Conservation (phyloP, 495 filamentous ascomycete species). For the Usnea hakonensis region DNA sequence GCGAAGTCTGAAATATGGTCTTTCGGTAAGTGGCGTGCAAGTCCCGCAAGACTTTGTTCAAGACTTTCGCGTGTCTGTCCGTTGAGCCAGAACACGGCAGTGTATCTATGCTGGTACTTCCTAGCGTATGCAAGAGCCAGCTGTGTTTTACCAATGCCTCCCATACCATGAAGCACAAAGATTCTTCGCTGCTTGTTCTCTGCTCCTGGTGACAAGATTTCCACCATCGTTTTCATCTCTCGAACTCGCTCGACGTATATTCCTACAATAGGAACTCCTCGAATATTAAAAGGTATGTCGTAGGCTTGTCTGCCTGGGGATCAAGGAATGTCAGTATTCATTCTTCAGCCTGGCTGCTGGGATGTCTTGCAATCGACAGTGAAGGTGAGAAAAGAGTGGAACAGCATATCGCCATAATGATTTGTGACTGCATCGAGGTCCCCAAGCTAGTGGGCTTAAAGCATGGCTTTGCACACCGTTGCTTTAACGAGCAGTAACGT, state of each 20-base stretch:
- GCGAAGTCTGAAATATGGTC: neutral
- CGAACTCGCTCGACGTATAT: constrained; percentile 1
- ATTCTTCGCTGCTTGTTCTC: neutral
- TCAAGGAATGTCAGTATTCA: neutral
- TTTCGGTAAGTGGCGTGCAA: neutral
- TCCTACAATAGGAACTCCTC: neutral
- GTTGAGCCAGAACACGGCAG: constrained; percentile 24
- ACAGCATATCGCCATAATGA: too few species aligned
- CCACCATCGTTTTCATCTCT: neutral
- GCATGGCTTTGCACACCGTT: too few species aligned
- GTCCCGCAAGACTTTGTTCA: neutral
- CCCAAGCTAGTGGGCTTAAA: too few species aligned
- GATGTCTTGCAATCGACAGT: neutral
- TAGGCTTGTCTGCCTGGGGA: neutral
- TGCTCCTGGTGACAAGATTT: neutral
- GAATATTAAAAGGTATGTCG: neutral
- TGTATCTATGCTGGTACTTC: constrained; percentile 16
- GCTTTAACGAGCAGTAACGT: too few species aligned
- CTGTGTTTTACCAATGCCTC: constrained; percentile 25
- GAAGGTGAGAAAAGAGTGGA: neutral
- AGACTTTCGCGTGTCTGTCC: constrained; percentile 1
- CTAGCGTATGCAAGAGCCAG: constrained; percentile 19
- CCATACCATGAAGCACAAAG: constrained; percentile 15
- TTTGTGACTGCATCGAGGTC: too few species aligned
- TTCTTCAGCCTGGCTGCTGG: too few species aligned